Conservation (phyloP, 192 early-diverging fungal species). For the Backusella morwellensis region DNA sequence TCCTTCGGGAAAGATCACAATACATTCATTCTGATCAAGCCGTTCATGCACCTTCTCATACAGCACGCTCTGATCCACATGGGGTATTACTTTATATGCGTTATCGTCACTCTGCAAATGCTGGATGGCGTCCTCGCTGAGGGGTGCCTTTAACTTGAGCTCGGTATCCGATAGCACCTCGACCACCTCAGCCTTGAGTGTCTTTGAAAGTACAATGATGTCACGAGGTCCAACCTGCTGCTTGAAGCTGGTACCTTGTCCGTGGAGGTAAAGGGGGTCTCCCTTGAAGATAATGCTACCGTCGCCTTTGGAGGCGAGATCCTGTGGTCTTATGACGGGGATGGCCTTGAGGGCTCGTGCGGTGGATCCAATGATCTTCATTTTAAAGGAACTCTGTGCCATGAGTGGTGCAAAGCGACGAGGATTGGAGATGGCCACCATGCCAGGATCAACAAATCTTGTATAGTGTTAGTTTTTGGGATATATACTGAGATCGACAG, state of each 20-base stretch:
- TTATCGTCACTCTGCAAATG: slow-evolving; percentile 35
- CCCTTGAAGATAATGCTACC: slow-evolving; percentile 61
- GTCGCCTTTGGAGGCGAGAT: slow-evolving; percentile 64
- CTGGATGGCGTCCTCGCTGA: slow-evolving; percentile 64
- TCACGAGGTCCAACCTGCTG: slow-evolving; percentile 62
- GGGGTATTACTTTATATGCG: slow-evolving; percentile 63
- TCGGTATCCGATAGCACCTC: slow-evolving; percentile 80
- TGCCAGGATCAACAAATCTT: slow-evolving; percentile 85
- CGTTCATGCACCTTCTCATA: slow-evolving; percentile 79
- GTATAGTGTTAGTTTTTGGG: slow-evolving; percentile 36
- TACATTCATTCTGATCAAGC: slow-evolving; percentile 65
- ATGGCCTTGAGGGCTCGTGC: slow-evolving; percentile 77
- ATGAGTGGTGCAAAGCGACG: slow-evolving; percentile 71
- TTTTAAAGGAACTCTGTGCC: slow-evolving; percentile 82
- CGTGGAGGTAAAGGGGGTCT: slow-evolving; percentile 56
- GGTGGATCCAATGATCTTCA: slow-evolving; percentile 77
- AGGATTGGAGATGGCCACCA: slow-evolving; percentile 76
- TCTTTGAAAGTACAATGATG: slow-evolving; percentile 44
- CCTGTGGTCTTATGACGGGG: slow-evolving; percentile 90
- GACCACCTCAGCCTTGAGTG: slow-evolving; percentile 53
- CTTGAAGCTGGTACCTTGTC: slow-evolving; percentile 66
- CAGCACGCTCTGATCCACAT: slow-evolving; percentile 86
- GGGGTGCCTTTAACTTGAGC: slow-evolving; percentile 63
- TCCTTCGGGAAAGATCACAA: slow-evolving; percentile 99
- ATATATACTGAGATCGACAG: too few relatives aligned